Base-by-base conservation (phyloP, 2,329 filamentous ascomycete species). In the Aspergillus calidoustus region DNA sequence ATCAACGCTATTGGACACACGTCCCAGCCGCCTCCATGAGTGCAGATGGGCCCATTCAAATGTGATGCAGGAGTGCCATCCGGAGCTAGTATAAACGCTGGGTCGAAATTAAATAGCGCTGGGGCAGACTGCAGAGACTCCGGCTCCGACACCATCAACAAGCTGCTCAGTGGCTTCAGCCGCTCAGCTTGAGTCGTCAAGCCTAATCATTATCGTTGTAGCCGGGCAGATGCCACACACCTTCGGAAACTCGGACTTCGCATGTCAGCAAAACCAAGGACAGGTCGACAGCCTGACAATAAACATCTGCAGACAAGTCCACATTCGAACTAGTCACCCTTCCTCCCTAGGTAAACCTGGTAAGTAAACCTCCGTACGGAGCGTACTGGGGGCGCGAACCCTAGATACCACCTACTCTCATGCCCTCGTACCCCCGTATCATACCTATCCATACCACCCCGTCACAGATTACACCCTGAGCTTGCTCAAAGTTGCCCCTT, bases 241-340 rank as follows among this genome's bases (percentile, higher is more conserved):
- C 22, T 15, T 50, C 25, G 47, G 23, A 17, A 28, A 15, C 11
- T 50, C 23, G 23, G 9, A 8, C 9, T 50, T 25, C 47, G 11
- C 34, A 41, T 41, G 34, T 17, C 34, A 41, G 34, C 34, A 41
- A 3, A 13, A 17, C 47, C 47, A 28, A 28, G 8, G 8, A 28
- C 5, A 13, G 22, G 22, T 15, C 28, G 47, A 17, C 52, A 43
- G 34, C 7, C 38, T 25, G 34, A 41, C 3, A 11, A 41, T 13
- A 41, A 41, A 25, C 49, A 44, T 55, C 52, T 60, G 57, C 52
- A 55, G 57, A 31, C 31, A 19, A 47, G 50, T 60, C 52, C 53
- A 43, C 25, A 31, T 60, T 55, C 19, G 46, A 60, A 25, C 57
- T 60, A 60, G 57, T 51, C 44, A 46, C 31, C 41, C 23, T 31